Conservation (phyloP, 1,284 basidiomycete genomes). For the Sanghuangporus baumii region DNA sequence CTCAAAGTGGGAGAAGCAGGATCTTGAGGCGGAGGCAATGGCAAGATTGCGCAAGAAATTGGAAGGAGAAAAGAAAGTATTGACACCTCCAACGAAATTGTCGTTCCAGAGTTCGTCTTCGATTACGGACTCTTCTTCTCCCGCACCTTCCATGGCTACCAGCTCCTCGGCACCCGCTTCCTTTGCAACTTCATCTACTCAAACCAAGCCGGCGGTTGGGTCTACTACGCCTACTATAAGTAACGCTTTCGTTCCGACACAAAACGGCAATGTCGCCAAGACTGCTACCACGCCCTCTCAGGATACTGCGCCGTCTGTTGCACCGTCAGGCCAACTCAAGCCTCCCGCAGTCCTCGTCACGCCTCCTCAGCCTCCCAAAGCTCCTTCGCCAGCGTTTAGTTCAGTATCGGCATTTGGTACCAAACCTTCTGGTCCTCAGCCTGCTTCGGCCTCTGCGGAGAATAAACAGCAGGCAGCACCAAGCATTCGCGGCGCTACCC, state of each 20-base stretch:
- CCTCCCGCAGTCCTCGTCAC: neutral
- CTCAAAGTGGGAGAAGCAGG: constrained; percentile 80
- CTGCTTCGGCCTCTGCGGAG: neutral
- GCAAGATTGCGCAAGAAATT: constrained; percentile 51
- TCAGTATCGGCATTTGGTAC: neutral
- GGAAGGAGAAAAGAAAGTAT: constrained; percentile 33
- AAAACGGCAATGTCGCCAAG: neutral
- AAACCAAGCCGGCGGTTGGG: neutral
- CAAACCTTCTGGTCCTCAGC: neutral
- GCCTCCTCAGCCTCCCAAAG: neutral
- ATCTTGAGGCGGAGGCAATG: constrained; percentile 73
- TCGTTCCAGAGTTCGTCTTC: constrained; percentile 7
- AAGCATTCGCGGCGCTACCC: neutral
- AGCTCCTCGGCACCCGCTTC: constrained; percentile 1
- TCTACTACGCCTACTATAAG: neutral
- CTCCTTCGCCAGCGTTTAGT: neutral
- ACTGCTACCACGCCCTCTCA: neutral
- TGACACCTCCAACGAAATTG: constrained; percentile 10
- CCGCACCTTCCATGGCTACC: neutral
- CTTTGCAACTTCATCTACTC: neutral
- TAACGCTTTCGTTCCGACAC: neutral
- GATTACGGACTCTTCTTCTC: neutral
- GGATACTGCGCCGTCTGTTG: neutral
- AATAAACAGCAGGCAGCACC: neutral
- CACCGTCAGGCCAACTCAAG: neutral